Percentiles rank a stretch among this genome's conserved stretches.
phyloP scores from a whole-genome alignment of 2,329 filamentous ascomycete species.

The Dissoconium aciculare region DNA sequence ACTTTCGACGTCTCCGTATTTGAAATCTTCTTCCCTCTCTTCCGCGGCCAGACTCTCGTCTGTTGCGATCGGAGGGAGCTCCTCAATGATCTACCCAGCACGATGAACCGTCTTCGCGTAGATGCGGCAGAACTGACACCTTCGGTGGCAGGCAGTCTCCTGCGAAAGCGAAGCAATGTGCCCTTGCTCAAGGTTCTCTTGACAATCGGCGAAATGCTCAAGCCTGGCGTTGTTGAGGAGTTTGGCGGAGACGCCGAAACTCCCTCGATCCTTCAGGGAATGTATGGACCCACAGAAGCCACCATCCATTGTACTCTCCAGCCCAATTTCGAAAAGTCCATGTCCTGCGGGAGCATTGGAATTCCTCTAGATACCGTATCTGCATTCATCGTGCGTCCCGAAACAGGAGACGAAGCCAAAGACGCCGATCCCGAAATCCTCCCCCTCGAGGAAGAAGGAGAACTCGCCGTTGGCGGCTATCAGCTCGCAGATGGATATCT shows the following conservation, averaged over 20 bases:
- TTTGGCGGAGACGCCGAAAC: constrained; percentile 48
- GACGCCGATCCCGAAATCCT: constrained; percentile 33
- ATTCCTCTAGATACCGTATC: constrained; percentile 68
- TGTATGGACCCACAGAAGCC: constrained; percentile 90
- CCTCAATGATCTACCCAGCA: constrained; percentile 57
- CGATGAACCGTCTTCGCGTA: constrained; percentile 49
- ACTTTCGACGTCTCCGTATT: constrained; percentile 94
- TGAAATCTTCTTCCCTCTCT: constrained; percentile 81
- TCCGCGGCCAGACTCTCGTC: constrained; percentile 57
- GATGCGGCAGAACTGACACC: constrained; percentile 84
- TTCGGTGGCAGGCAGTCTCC: constrained; percentile 64
- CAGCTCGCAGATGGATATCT: constrained; percentile 72
- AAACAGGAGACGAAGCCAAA: constrained; percentile 2
- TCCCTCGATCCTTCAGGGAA: constrained; percentile 63
- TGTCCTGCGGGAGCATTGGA: constrained; percentile 56
- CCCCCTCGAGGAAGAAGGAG: constrained; percentile 53
- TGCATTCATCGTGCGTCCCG: constrained; percentile 47
- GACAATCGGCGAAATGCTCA: constrained; percentile 91
- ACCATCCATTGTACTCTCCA: constrained; percentile 80
- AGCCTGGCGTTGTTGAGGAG: constrained; percentile 56
- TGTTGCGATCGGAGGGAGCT: constrained; percentile 53
- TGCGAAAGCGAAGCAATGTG: constrained; percentile 51
- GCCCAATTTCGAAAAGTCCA: constrained; percentile 41
- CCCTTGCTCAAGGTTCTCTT: constrained; percentile 57
- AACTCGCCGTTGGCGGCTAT: constrained; percentile 65